Evolutionary conservation across 768 basidiomycete genomes (phyloP).

Genomic region (Podaxis sp.): DNA sequence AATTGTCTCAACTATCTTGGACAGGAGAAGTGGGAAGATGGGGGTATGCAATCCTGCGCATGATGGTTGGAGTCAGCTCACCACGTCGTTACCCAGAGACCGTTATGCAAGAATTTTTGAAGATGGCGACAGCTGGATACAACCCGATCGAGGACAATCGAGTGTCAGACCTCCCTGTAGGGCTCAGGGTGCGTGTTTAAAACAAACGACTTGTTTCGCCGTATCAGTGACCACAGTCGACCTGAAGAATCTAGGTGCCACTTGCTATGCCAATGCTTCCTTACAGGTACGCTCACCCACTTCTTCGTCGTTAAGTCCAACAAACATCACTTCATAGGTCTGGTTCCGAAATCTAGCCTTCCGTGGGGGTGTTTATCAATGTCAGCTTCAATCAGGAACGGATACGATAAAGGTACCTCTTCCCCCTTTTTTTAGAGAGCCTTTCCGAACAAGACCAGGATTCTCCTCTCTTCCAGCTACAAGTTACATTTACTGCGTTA

Average conservation of each 20-base stretch:
- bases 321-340: conserved; percentile 46
- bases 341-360: conserved; percentile 90
- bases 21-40: conserved; percentile 76
- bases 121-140: conserved; percentile 47
- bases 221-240: neutral
- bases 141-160: conserved; percentile 54
- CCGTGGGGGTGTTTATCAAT: conserved; percentile 78
- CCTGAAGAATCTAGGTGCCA: conserved; percentile 97
- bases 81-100: conserved; percentile 34
- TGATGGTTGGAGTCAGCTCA: conserved; percentile 8
- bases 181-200: conserved; percentile 58
- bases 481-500: conserved; percentile 81
- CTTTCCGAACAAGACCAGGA: conserved; percentile 40
- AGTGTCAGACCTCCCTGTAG: conserved; percentile 62
- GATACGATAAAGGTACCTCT: conserved; percentile 37
- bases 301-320: neutral
- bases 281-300: conserved; percentile 59
- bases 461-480: conserved; percentile 76
- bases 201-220: neutral
- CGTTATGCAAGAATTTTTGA: conserved; percentile 49
- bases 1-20: conserved; percentile 88
- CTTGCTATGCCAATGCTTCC: conserved; percentile 95
- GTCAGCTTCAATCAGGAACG: conserved; percentile 54
- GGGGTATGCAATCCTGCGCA: conserved; percentile 40
- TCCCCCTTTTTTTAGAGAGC: neutral